Base-by-base conservation (phyloP, 2,329 filamentous ascomycete genomes). In the Trichoderma pleuroti region DNA sequence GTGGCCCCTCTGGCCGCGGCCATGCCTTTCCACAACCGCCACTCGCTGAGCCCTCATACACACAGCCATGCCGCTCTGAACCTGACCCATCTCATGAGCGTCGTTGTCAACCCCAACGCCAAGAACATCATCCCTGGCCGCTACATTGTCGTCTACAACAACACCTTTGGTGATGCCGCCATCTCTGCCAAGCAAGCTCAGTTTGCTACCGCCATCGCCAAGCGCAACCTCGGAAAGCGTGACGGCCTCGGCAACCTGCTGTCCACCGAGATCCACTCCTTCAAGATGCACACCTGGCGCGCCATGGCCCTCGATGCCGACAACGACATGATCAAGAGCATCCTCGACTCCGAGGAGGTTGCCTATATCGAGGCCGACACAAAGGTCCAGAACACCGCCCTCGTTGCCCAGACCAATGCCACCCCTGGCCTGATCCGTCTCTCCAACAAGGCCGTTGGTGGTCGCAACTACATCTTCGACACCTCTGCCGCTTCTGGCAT, bases 111-210 rank as follows among this genome's bases (percentile, higher is more conserved):
- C 76, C 77, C 82, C 3, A 78, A 83, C 36, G 84, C 83, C 68
- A 74, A 74, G 11, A 81, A 88, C 74, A 78, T 86, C 71, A 84
- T 90, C 61, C 80, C 86, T 42, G 85, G 87, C 80, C 82, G 83
- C 62, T 91, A 89, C 79, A 90, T 91, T 72, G 88, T 91, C 68
- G 88, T 91, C 71, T 91, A 90, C 82, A 88, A 90, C 78, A 82
- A 82, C 73, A 85, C 83, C 69, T 84, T 84, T 74, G 81, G 80
- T 72, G 80, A 84, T 26, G 83, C 82, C 18, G 80, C 81, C 46
- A 84, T 90, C 75, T 78, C 81, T 46, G 80, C 83, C 62, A 86
- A 88, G 77, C 80, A 87, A 76, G 78, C 81, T 36, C 81, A 79
- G 70, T 82, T 89, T 75, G 82, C 81, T 70, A 76, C 82, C 54